phyloP scores from a whole-genome alignment of 164 flowering plant species.

The Piper betle region DNA sequence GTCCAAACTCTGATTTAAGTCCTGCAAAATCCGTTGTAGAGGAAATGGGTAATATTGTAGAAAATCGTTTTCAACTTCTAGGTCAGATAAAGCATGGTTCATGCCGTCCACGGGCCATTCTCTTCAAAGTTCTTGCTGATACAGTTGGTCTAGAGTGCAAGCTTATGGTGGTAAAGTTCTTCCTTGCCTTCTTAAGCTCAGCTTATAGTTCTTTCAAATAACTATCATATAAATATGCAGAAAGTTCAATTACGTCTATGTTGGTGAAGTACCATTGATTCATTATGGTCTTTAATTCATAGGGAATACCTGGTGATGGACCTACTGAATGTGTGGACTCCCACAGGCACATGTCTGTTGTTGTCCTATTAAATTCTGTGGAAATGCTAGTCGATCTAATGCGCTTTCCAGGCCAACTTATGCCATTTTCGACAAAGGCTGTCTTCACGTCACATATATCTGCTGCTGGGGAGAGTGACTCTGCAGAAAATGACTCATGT shows the following conservation, averaged over 20 bases:
- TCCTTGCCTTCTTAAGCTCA: neutral
- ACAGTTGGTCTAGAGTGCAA: constrained; percentile 87
- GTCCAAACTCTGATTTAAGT: constrained; percentile 58
- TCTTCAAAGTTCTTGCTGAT: constrained; percentile 97
- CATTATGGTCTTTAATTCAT: neutral
- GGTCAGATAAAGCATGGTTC: constrained; percentile 89
- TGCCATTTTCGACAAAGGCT: constrained; percentile 77
- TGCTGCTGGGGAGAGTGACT: constrained; percentile 95
- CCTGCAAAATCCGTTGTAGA: constrained; percentile 68
- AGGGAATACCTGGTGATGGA: constrained; percentile 88
- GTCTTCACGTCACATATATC: constrained; percentile 74
- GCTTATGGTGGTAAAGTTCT: constrained; percentile 65
- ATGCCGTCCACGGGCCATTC: constrained; percentile 85
- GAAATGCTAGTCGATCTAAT: constrained; percentile 91
- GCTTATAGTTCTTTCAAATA: too few species aligned
- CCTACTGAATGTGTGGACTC: constrained; percentile 53
- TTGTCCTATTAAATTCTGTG: constrained; percentile 70
- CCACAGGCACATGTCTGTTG: constrained; percentile 84
- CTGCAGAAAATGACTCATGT: constrained; percentile 98
- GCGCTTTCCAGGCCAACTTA: constrained; percentile 90
- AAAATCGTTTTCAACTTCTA: constrained; percentile 53
- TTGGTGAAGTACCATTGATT: too few species aligned
- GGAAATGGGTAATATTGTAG: constrained; percentile 40
- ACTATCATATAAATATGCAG: too few species aligned
- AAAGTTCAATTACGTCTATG: too few species aligned